Evolutionary conservation across 2,329 filamentous ascomycete genomes (phyloP).

Genomic region (Nothopassalora personata): DNA sequence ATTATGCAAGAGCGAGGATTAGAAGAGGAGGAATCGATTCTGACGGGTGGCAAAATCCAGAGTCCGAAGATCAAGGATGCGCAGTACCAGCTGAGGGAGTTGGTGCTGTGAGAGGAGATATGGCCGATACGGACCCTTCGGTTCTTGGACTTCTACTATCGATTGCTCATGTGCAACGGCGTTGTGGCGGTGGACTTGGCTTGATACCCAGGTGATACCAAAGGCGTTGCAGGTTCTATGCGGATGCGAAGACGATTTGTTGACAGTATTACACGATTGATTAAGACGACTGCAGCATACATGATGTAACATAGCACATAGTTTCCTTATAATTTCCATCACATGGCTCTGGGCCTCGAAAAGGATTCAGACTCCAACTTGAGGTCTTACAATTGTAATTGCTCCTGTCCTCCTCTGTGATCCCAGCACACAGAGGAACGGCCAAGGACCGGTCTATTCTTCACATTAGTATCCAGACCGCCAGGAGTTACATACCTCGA

Average conservation of each 20-base stretch:
- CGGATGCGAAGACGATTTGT: neutral
- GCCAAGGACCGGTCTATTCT: no score
- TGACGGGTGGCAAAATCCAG: slow-evolving; percentile 14
- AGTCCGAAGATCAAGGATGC: slow-evolving; percentile 17
- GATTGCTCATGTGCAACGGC: neutral
- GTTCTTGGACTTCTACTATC: no score
- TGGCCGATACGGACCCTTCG: neutral
- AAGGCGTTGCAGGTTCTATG: neutral
- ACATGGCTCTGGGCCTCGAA: no score
- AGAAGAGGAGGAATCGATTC: slow-evolving; percentile 42
- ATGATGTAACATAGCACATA: neutral
- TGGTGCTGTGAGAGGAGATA: slow-evolving; percentile 4
- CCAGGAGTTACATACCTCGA: no score
- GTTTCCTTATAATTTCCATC: neutral
- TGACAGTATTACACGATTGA: neutral
- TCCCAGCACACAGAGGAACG: no score
- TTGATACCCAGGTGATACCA: neutral
- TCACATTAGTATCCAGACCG: no score
- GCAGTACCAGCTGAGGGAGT: slow-evolving; percentile 7
- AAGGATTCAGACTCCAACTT: no score
- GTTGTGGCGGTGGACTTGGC: neutral
- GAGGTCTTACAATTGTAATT: no score
- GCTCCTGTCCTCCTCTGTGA: no score
- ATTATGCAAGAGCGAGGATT: slow-evolving; percentile 55
- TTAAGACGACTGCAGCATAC: neutral